phyloP scores from a whole-genome alignment of 768 basidiomycete species.

The Cystofilobasidium ferigula region DNA sequence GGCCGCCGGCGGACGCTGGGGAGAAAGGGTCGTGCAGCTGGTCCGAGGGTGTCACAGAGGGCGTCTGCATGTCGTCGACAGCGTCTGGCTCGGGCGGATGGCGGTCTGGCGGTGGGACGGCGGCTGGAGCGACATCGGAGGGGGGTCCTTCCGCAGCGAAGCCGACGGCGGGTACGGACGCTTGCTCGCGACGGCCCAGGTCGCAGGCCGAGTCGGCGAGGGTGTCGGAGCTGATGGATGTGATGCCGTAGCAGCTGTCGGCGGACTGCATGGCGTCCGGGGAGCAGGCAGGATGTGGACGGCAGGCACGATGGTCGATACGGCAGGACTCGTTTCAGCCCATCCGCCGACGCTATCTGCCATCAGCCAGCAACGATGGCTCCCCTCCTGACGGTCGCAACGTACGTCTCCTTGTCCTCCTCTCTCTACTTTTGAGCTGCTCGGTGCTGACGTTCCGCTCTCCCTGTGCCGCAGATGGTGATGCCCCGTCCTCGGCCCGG shows the following conservation, averaged over 20 bases:
- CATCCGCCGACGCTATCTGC: neutral
- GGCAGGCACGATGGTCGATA: neutral
- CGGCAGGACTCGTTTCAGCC: neutral
- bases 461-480: neutral
- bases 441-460: neutral
- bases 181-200: neutral
- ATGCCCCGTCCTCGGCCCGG: neutral
- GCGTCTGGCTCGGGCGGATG: no score
- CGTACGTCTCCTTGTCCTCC: neutral
- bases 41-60: no score
- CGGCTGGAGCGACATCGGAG: no score
- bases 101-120: no score
- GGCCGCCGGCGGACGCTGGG: neutral
- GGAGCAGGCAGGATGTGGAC: neutral
- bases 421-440: neutral
- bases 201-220: neutral
- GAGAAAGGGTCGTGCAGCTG: no score
- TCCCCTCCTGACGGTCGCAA: conserved; percentile 18
- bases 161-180: neutral
- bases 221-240: neutral
- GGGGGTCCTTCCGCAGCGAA: neutral
- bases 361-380: conserved; percentile 15
- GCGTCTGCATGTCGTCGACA: no score
- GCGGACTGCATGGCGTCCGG: neutral
- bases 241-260: conserved; percentile 1